Evolutionary conservation across 179 eudicot genomes (phyloP), one percentile per base, ranked within the genome.

Genomic region (Beta corolliflora): DNA sequence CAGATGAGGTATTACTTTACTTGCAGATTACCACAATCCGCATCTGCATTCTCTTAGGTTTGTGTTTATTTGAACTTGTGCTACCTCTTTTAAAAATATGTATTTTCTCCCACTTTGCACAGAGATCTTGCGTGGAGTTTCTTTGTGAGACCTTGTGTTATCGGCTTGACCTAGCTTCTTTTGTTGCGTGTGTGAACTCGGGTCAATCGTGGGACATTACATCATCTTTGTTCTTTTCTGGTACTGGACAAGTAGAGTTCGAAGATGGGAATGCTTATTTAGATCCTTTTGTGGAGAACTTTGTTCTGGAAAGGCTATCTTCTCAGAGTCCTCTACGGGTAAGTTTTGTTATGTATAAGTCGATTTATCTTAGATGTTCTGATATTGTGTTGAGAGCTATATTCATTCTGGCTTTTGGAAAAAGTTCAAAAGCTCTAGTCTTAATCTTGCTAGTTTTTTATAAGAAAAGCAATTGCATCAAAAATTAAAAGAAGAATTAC

Each of bases 221-320:
- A 79, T 87, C 92, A 75, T 92, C 99, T 46, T 71, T 94, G 45
- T 86, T 93, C 73, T 84, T 96, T 84, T 91, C 96, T 83, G 93
- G 94, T 19, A 88, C 87, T 88, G 93, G 89, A 70, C 81, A 88
- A 63, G 77, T 67, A 76, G 89, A 81, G 36, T 61, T 76, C 66
- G 81, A 76, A 71, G 88, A 81, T 80, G 92, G 88, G 78, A 83
- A 78, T 90, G 81, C 83, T 75, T 85, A 81, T 68, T 81, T 83
- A 84, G 99, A 96, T 89, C 94, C 99, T 67, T 96, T 96, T 82
- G 98, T 96, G 71, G 97, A 96, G 84, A 96, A 94, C 82, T 93
- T 96, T 88, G 96, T 94, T 79, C 86, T 96, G 80, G 99, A 96
- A 91, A 91, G 99, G 87, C 85, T 96, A 74, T 92, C 99, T 66